phyloP scores from a whole-genome alignment of 2,329 filamentous ascomycete species.

The Aspergillus ustus region DNA sequence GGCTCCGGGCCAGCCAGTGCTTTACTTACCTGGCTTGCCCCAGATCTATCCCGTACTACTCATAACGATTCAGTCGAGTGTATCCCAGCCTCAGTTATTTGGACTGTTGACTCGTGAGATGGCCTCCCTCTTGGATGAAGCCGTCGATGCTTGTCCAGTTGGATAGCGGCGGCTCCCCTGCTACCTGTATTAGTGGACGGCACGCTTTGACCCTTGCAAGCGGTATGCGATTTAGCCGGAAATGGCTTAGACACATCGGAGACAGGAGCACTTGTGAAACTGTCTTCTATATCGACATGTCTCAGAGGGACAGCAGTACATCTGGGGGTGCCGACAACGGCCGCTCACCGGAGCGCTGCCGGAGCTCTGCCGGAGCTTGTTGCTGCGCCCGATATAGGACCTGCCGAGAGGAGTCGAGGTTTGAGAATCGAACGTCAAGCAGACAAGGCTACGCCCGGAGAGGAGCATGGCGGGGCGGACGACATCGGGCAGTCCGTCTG shows the following conservation, averaged over 20 bases:
- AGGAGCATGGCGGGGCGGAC: conserved; percentile 24
- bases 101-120: conserved; percentile 1
- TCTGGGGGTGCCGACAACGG: background rate
- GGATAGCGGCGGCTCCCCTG: conserved; percentile 1
- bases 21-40: background rate
- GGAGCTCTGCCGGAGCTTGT: no score
- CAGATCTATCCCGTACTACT: background rate
- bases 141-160: conserved; percentile 7
- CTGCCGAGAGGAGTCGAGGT: background rate
- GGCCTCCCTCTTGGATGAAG: background rate
- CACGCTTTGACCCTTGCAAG: background rate
- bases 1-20: background rate
- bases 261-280: background rate
- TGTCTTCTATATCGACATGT: background rate
- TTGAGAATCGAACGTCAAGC: background rate
- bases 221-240: background rate
- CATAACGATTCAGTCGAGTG: background rate
- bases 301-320: background rate
- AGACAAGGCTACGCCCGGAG: background rate
- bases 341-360: conserved; percentile 11
- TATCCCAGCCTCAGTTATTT: background rate
- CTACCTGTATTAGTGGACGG: background rate
- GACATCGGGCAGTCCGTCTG: conserved; percentile 25
- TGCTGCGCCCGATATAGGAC: conserved; percentile 15
- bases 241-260: background rate